phyloP scores from a whole-genome alignment of 192 early-diverging fungal genomes.

The Oehlia diaphana region DNA sequence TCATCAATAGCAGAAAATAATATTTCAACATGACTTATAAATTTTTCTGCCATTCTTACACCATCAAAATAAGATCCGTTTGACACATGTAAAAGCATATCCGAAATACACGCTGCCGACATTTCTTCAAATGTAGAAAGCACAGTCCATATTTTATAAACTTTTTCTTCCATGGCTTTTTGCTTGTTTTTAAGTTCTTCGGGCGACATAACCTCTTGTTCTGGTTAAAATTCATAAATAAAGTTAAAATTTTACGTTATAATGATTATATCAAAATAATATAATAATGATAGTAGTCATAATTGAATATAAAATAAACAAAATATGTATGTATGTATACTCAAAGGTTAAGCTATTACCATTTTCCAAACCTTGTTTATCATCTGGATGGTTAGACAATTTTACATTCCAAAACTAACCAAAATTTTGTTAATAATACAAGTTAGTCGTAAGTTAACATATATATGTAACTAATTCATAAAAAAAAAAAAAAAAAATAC shows the following conservation, averaged over 20 bases:
- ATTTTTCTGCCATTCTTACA: constrained; percentile 77
- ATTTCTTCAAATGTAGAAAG: constrained; percentile 96
- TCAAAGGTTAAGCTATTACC: neutral
- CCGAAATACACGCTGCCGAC: constrained; percentile 91
- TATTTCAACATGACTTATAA: constrained; percentile 91
- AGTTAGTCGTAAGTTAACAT: constrained; percentile 2
- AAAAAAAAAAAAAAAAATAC: neutral
- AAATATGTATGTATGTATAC: neutral
- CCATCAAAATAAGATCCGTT: constrained; percentile 81
- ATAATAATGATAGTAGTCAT: too few species aligned
- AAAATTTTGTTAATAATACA: neutral
- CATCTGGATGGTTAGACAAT: constrained; percentile 36
- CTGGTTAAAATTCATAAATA: neutral
- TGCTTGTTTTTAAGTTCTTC: constrained; percentile 59
- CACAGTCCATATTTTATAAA: constrained; percentile 86
- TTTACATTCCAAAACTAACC: constrained; percentile 66
- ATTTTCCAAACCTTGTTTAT: neutral
- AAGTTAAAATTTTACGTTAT: neutral
- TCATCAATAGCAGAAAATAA: constrained; percentile 88
- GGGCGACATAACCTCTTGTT: constrained; percentile 27
- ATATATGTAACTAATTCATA: neutral
- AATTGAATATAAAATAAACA: too few species aligned
- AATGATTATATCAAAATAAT: neutral
- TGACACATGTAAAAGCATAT: constrained; percentile 91
- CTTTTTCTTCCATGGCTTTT: constrained; percentile 81